Percentiles rank a stretch among this genome's conserved stretches.
These are phyloP conservation scores for Elaphomyces granulatus DNA, from an alignment of 495 filamentous ascomycete species.

Conservation along the genomic window DNA sequence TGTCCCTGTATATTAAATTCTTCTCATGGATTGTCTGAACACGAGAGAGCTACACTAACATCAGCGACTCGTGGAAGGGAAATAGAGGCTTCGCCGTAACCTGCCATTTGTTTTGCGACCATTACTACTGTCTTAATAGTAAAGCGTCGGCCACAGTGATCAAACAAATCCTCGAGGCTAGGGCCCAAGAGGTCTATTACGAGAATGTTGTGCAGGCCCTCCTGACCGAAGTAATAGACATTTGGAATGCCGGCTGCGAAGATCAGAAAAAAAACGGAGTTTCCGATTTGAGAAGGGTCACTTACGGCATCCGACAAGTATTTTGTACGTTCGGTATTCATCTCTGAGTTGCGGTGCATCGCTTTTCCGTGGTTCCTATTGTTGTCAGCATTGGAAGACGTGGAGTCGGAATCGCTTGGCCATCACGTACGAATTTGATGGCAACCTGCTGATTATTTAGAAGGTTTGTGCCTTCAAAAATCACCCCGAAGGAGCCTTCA, in stretches of 20 bases:
- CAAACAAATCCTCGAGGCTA: conserved; percentile 93
- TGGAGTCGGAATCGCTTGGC: not conserved
- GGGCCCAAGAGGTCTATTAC: conserved; percentile 97
- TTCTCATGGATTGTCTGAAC: conserved; percentile 99
- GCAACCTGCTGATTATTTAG: conserved; percentile 99
- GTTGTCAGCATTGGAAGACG: not conserved
- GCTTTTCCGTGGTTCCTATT: conserved; percentile 92
- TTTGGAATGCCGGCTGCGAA: conserved; percentile 86
- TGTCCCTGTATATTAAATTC: conserved; percentile 98
- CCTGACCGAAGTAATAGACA: conserved; percentile 99
- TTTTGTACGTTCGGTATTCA: conserved; percentile 99
- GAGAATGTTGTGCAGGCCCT: conserved; percentile 97
- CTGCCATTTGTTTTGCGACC: conserved; percentile 98
- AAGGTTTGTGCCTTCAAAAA: conserved; percentile 97
- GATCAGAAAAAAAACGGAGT: conserved; percentile 12
- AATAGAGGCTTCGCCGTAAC: conserved; percentile 20
- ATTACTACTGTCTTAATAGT: conserved; percentile 96
- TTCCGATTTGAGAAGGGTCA: conserved; percentile 20
- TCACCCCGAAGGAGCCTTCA: conserved; percentile 97
- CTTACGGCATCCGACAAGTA: conserved; percentile 97
- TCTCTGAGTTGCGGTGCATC: conserved; percentile 96
- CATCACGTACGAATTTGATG: conserved; percentile 87
- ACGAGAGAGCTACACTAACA: conserved; percentile 57
- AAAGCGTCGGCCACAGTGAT: conserved; percentile 93
- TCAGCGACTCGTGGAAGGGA: conserved; percentile 1